Evolutionary conservation across 441 rosid species (phyloP), one percentile per base, ranked within the genome.

Genomic region (Gossypium lobatum): DNA sequence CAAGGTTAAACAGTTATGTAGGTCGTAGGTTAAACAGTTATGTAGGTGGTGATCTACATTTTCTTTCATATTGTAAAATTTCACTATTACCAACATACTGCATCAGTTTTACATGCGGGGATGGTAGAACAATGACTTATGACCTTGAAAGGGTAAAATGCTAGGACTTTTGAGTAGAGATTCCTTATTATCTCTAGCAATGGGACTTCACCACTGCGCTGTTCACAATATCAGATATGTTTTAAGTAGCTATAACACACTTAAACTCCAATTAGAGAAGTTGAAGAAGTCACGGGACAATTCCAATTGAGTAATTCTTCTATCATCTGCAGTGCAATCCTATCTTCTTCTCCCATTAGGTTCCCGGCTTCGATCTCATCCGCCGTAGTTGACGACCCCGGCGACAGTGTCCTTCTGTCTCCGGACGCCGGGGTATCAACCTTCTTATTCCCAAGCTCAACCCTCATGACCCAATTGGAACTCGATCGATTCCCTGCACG

Each of bases 231-330:
- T 6, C 37, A 70, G 18, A 39, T 66, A 17, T 39, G 53, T 1
- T 3, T n/a, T 17, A 31, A 31, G 37, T 26, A 10, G 58, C 21
- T 54, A 7, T 7, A 54, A 17, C 21, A 17, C 11, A 0, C 9
- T 9, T 70, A 72, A 46, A 59, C 48, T 37, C 69, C 53, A 73
- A 13, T 4, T 16, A 76, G 37, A 42, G 77, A 53, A 28, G 74
- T 55, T 42, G 70, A 42, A 39, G 70, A 39, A 39, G 53, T 6
- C 53, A 20, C 20, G 59, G 80, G 85, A 76, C 85, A 85, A 7
- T 86, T 84, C 88, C 89, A 87, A 28, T 82, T 83, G 0, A 90
- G 95, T 8, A 92, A 74, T 73, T 92, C 97, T 70, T 92, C 93
- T 54, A 92, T 86, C 97, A 89, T 90, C 79, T 92, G 95, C 91